Conservation (phyloP, 306 rosid species). For the Rosa lucieae region DNA sequence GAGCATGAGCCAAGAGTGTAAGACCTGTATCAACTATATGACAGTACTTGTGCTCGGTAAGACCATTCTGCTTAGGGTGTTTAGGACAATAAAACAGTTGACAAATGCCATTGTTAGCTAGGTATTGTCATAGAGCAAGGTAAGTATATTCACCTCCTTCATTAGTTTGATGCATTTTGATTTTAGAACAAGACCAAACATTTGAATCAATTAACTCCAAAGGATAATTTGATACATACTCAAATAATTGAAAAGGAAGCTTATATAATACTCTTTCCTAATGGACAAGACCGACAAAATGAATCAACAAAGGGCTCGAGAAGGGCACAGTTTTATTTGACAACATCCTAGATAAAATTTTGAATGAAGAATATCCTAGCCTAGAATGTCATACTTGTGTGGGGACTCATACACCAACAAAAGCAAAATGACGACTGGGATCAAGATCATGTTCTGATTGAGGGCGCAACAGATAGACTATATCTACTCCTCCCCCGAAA, state of each 20-base stretch:
- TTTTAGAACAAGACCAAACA: background rate
- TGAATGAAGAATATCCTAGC: background rate
- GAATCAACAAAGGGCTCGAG: background rate
- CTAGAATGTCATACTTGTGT: background rate
- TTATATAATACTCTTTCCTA: no score
- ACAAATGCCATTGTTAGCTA: background rate
- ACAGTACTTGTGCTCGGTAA: background rate
- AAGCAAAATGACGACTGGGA: background rate
- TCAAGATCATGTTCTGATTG: background rate
- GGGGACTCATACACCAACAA: background rate
- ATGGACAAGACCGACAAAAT: background rate
- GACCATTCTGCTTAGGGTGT: background rate
- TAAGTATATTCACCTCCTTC: background rate
- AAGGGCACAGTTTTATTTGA: background rate
- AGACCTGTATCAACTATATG: background rate
- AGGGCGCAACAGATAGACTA: background rate
- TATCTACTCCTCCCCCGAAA: no score
- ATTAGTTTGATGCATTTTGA: background rate
- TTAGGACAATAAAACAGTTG: background rate
- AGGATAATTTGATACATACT: background rate
- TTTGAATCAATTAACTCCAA: background rate
- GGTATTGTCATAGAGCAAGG: background rate
- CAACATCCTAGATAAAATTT: background rate
- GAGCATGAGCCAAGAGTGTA: background rate
- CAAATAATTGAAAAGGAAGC: background rate